These are phyloP conservation scores for Passiflora organensis DNA, from an alignment of 345 rosid genomes.

Conservation along the genomic window DNA sequence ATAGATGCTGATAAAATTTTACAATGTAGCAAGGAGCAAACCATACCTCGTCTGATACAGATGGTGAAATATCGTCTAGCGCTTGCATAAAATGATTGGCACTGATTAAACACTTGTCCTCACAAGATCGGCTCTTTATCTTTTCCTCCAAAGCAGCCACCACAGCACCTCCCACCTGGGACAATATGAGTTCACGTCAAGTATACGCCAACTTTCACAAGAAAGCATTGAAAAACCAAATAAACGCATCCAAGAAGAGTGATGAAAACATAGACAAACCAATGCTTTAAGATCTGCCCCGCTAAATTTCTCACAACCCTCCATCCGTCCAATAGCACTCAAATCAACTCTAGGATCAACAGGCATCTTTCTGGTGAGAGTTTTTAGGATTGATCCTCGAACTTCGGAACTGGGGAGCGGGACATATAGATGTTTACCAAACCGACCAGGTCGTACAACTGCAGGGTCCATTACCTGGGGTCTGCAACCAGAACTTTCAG, in stretches of 20 bases:
- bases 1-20: too few species aligned
- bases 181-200: neutral
- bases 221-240: too few species aligned
- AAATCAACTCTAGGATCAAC: constrained; percentile 72
- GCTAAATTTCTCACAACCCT: constrained; percentile 67
- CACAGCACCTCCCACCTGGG: constrained; percentile 70
- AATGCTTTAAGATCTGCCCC: constrained; percentile 89
- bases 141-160: constrained; percentile 56
- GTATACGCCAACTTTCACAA: too few species aligned
- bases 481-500: constrained; percentile 39
- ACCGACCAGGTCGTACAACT: constrained; percentile 83
- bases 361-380: constrained; percentile 68
- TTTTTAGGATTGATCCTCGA: constrained; percentile 73
- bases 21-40: too few species aligned
- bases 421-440: constrained; percentile 78
- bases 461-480: constrained; percentile 88
- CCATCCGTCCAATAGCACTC: constrained; percentile 50
- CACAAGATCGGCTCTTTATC: constrained; percentile 14
- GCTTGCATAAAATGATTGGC: constrained; percentile 56
- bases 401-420: constrained; percentile 74
- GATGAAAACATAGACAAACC: constrained; percentile 37
- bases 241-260: neutral
- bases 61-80: constrained; percentile 47
- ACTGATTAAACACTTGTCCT: constrained; percentile 16
- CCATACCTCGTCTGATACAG: constrained; percentile 53